These are phyloP conservation scores for Leccinum olivaceopallidum DNA, from an alignment of 768 basidiomycete genomes.

Conservation along the genomic window DNA sequence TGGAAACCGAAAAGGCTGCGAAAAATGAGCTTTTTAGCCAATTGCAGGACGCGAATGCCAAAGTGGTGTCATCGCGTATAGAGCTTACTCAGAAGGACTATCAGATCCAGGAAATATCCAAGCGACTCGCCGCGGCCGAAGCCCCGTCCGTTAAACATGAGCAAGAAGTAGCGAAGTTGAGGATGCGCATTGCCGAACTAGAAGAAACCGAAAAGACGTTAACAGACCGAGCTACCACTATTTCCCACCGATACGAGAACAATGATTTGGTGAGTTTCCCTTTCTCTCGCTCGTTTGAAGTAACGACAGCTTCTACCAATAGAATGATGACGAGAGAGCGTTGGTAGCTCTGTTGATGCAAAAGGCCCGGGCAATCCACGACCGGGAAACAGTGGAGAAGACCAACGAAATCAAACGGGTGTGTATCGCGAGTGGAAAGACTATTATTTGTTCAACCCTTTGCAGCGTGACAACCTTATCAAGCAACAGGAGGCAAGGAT, in stretches of 20 bases:
- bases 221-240: conserved; percentile 26
- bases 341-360: conserved; percentile 48
- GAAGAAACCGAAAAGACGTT: conserved; percentile 32
- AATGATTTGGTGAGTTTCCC: conserved; percentile 45
- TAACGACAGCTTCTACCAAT: conserved; percentile 15
- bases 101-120: conserved; percentile 21
- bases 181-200: conserved; percentile 26
- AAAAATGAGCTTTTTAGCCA: conserved; percentile 23
- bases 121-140: conserved; percentile 26
- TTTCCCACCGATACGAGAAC: conserved; percentile 42
- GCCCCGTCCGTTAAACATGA: conserved; percentile 25
- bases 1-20: conserved; percentile 25
- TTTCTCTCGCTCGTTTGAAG: conserved; percentile 5
- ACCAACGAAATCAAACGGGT: conserved; percentile 58
- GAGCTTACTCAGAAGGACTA: conserved; percentile 25
- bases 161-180: conserved; percentile 27
- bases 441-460: conserved; percentile 7
- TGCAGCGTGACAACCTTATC: conserved; percentile 50
- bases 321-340: conserved; percentile 53
- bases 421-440: conserved; percentile 20
- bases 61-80: conserved; percentile 20
- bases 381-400: conserved; percentile 53
- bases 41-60: conserved; percentile 20
- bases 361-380: conserved; percentile 47
- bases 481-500: conserved; percentile 46